Evolutionary conservation across 1,284 basidiomycete species (phyloP).

Genomic region (Heterobasidion parviporum): DNA sequence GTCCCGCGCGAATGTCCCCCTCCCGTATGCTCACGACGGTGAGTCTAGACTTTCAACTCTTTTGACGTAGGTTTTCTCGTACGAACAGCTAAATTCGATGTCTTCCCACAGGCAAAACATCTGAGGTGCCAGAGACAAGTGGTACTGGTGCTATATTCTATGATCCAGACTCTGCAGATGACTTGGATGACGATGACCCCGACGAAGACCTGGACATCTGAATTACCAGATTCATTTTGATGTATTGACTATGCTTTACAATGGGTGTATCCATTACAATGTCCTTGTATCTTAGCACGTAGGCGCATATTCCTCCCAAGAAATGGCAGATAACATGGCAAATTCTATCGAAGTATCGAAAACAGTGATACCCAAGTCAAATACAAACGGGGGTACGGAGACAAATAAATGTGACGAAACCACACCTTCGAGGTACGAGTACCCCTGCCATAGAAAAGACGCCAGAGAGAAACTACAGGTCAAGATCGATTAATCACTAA

Average conservation of each 20-base stretch:
- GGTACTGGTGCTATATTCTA: conserved; percentile 50
- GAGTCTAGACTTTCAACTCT: conserved; percentile 11
- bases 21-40: conserved; percentile 85
- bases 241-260: background rate
- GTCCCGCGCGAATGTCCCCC: conserved; percentile 69
- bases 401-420: no score
- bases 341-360: no score
- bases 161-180: conserved; percentile 83
- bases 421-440: no score
- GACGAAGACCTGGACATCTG: conserved; percentile 84
- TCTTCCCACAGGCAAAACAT: background rate
- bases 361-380: no score
- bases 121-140: conserved; percentile 1
- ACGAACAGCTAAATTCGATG: background rate
- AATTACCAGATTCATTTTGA: conserved; percentile 1
- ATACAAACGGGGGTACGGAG: no score
- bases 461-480: no score
- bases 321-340: no score
- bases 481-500: no score
- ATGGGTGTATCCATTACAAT: background rate
- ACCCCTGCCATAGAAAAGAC: no score
- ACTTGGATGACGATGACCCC: conserved; percentile 85
- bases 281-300: no score
- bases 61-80: background rate
- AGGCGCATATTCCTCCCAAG: no score